Percentiles rank a stretch among this genome's conserved stretches.
Evolutionary conservation across 1,139 yeast species (phyloP).

Genomic region (Chernovozyma sophiae-reginae): DNA sequence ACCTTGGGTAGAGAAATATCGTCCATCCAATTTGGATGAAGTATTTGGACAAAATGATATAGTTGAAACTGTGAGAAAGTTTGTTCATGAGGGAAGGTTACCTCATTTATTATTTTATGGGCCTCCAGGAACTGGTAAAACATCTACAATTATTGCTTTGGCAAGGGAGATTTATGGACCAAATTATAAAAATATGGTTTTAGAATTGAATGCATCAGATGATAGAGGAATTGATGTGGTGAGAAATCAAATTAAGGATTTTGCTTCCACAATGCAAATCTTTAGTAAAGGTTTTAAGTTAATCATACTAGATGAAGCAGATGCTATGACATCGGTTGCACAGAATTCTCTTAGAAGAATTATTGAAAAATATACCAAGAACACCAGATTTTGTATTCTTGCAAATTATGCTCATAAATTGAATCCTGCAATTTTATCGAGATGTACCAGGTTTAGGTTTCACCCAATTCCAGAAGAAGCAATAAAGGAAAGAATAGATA

Average conservation of each 20-base stretch:
- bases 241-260: conserved; percentile 76
- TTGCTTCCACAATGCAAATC: conserved; percentile 89
- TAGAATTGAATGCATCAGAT: conserved; percentile 85
- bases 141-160: conserved; percentile 86
- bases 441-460: conserved; percentile 94
- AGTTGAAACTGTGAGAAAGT: conserved; percentile 74
- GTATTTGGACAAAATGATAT: conserved; percentile 90
- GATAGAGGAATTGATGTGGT: conserved; percentile 88
- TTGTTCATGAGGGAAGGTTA: conserved; percentile 75
- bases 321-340: conserved; percentile 97
- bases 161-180: conserved; percentile 90
- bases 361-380: conserved; percentile 91
- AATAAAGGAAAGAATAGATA: conserved; percentile 59
- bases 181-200: conserved; percentile 79
- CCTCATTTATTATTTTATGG: conserved; percentile 94
- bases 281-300: conserved; percentile 79
- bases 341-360: conserved; percentile 90
- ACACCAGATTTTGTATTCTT: conserved; percentile 91
- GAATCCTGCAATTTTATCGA: conserved; percentile 88
- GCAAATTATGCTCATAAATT: conserved; percentile 96
- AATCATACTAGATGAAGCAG: conserved; percentile 94
- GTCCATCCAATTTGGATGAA: conserved; percentile 80
- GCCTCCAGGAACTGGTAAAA: conserved; percentile 98
- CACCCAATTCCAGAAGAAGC: conserved; percentile 73
- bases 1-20: conserved; percentile 87